These are phyloP conservation scores for Podospora sp. DNA, from an alignment of 495 filamentous ascomycete species.

Conservation along the genomic window DNA sequence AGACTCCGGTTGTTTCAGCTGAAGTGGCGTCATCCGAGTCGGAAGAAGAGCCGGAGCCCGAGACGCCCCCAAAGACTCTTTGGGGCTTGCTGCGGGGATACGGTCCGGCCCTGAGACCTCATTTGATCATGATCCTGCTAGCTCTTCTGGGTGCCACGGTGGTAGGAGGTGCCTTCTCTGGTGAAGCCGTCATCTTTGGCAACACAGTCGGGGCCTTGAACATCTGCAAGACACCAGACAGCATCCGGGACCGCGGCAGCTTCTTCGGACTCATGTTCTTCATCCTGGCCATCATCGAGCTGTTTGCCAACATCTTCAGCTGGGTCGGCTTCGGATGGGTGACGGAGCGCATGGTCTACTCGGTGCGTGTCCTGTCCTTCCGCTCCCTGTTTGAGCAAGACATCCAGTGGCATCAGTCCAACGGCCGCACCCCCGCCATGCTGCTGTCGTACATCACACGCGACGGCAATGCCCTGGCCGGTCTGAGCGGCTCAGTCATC, in stretches of 20 bases:
- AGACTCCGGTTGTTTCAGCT: not conserved
- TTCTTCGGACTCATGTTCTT: slow-evolving; percentile 94
- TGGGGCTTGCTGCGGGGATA: slow-evolving; percentile 24
- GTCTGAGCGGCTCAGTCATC: slow-evolving; percentile 75
- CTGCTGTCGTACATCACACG: slow-evolving; percentile 79
- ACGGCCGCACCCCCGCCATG: slow-evolving; percentile 76
- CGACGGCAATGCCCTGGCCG: slow-evolving; percentile 75
- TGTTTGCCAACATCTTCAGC: slow-evolving; percentile 67
- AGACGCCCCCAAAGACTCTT: slow-evolving; percentile 28
- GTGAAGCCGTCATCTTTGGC: slow-evolving; percentile 37
- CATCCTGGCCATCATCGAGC: slow-evolving; percentile 75
- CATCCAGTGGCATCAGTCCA: slow-evolving; percentile 79
- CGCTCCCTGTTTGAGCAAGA: slow-evolving; percentile 86
- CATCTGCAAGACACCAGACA: slow-evolving; percentile 33
- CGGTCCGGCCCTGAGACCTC: slow-evolving; percentile 21
- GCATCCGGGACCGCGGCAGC: slow-evolving; percentile 64
- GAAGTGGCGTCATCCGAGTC: not conserved
- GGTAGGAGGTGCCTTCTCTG: slow-evolving; percentile 35
- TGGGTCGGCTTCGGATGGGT: slow-evolving; percentile 75
- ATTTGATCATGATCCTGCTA: slow-evolving; percentile 23
- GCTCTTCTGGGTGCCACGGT: slow-evolving; percentile 27
- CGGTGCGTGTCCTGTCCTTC: slow-evolving; percentile 77
- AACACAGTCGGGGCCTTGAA: slow-evolving; percentile 41
- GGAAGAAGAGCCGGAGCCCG: slow-evolving; percentile 46
- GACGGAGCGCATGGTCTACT: slow-evolving; percentile 73